phyloP scores from a whole-genome alignment of 805 yeast species.

The Metschnikowia matae region DNA sequence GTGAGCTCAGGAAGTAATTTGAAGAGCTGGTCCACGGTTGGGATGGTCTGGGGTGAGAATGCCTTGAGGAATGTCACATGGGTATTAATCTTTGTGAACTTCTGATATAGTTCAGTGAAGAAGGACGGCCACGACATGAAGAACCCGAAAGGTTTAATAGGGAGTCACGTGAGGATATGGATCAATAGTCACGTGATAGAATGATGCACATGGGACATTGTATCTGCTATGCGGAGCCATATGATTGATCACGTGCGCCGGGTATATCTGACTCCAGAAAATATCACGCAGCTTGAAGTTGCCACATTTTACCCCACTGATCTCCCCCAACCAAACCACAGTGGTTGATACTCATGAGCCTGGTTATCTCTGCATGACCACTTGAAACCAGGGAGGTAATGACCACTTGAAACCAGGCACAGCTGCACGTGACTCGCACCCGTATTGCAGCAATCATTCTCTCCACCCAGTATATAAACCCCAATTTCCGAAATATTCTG shows the following conservation, averaged over 20 bases:
- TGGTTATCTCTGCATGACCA: too few relatives aligned
- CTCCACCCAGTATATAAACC: not conserved
- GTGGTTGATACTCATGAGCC: too few relatives aligned
- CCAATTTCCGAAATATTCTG: not conserved
- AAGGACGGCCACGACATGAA: conserved; percentile 10
- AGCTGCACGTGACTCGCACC: conserved; percentile 1
- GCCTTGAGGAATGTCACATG: conserved; percentile 35
- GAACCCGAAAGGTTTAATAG: not conserved
- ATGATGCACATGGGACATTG: too few relatives aligned
- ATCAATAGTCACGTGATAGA: too few relatives aligned
- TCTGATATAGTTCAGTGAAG: conserved; percentile 8
- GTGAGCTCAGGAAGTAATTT: conserved; percentile 31
- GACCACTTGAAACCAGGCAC: not conserved
- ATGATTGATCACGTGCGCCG: too few relatives aligned
- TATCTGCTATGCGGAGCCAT: too few relatives aligned
- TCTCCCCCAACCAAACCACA: too few relatives aligned
- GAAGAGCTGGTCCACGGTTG: conserved; percentile 30
- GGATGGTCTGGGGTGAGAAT: conserved; percentile 17
- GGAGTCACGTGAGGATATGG: not conserved
- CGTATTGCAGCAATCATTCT: conserved; percentile 1
- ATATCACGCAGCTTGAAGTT: too few relatives aligned
- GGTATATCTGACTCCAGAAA: too few relatives aligned
- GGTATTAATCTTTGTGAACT: conserved; percentile 21
- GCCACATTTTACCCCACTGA: too few relatives aligned
- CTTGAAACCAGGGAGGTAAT: not conserved